Conservation (phyloP, 1,284 basidiomycete genomes). For the Amylostereum chailletii region DNA sequence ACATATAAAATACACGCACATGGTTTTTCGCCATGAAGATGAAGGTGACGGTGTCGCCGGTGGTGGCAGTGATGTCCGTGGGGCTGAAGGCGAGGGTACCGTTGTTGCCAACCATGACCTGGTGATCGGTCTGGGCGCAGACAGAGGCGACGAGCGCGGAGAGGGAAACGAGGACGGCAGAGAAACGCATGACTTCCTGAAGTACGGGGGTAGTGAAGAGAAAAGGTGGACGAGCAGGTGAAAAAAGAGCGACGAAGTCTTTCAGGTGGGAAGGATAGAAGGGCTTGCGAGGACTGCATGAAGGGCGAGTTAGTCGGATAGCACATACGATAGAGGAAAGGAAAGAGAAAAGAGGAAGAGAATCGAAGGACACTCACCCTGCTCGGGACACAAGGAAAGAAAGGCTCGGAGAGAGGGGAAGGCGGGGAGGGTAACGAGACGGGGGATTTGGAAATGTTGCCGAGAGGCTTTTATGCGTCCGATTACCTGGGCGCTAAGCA, state of each 20-base stretch:
- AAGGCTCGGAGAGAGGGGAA: not conserved
- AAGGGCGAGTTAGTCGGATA: not conserved
- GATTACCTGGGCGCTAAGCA: too few relatives aligned
- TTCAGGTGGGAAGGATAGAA: not conserved
- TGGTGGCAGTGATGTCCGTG: conserved; percentile 32
- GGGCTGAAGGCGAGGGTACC: conserved; percentile 36
- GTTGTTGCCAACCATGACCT: conserved; percentile 39
- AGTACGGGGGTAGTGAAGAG: not conserved
- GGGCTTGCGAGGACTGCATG: conserved; percentile 11
- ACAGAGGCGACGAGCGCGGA: conserved; percentile 10
- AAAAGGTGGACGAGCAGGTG: conserved; percentile 3
- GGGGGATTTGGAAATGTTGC: too few relatives aligned
- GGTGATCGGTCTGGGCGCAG: conserved; percentile 3
- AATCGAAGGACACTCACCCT: conserved; percentile 4
- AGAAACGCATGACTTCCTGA: conserved; percentile 17
- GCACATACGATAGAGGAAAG: not conserved
- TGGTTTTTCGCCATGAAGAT: conserved; percentile 34
- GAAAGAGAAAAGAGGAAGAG: not conserved
- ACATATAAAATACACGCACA: conserved; percentile 14
- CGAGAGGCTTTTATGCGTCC: too few relatives aligned
- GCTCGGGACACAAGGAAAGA: conserved; percentile 10
- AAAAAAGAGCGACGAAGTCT: not conserved
- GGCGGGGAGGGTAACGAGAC: too few relatives aligned
- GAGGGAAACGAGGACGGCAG: conserved; percentile 11
- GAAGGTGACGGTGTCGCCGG: conserved; percentile 48